These are phyloP conservation scores for Microthyrium microscopicum DNA, from an alignment of 2,329 filamentous ascomycete genomes.

Conservation along the genomic window DNA sequence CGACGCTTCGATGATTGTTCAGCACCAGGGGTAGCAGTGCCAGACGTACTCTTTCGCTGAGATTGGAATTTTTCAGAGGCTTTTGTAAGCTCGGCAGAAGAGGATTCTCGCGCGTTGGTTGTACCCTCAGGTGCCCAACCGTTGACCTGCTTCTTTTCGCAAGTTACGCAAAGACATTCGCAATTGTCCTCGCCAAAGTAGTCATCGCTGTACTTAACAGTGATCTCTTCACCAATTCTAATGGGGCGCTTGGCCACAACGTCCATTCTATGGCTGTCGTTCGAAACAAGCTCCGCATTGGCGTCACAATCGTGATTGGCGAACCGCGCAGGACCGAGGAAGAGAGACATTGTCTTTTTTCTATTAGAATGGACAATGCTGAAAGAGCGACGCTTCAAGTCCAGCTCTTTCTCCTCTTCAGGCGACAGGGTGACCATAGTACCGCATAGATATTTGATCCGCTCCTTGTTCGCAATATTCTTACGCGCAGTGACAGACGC, in stretches of 20 bases:
- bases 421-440: slow-evolving; percentile 86
- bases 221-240: slow-evolving; percentile 80
- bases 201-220: slow-evolving; percentile 85
- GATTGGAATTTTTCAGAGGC: no score
- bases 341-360: slow-evolving; percentile 78
- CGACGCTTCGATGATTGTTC: no score
- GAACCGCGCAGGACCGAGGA: slow-evolving; percentile 88
- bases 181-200: slow-evolving; percentile 94
- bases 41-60: no score
- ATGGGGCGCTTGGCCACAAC: slow-evolving; percentile 76
- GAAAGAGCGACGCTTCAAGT: slow-evolving; percentile 76
- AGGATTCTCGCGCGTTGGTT: no score
- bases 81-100: no score
- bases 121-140: slow-evolving; percentile 63
- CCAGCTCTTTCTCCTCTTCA: slow-evolving; percentile 73
- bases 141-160: slow-evolving; percentile 58
- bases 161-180: slow-evolving; percentile 82
- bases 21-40: no score
- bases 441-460: slow-evolving; percentile 78
- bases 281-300: slow-evolving; percentile 75
- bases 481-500: slow-evolving; percentile 71
- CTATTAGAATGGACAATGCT: slow-evolving; percentile 90
- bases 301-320: slow-evolving; percentile 94
- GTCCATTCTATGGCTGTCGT: slow-evolving; percentile 72
- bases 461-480: slow-evolving; percentile 63